Conservation (phyloP, 2,329 filamentous ascomycete species). For the Colletotrichum abscissum region DNA sequence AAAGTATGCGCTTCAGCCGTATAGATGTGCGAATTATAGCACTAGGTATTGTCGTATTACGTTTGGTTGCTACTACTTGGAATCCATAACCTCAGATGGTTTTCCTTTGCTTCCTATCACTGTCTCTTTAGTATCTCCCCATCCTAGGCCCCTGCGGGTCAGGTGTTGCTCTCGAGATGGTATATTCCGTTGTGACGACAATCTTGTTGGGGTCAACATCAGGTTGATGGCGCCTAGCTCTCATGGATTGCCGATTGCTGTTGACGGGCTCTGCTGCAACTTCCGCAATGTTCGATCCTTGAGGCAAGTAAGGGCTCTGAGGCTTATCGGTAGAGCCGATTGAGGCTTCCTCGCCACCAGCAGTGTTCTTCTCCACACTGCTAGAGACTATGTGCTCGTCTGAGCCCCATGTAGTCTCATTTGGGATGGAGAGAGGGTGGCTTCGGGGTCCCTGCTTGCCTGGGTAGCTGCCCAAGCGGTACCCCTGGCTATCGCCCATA, state of each 20-base stretch:
- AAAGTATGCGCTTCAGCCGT: too few species aligned
- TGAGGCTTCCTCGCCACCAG: conserved; percentile 2
- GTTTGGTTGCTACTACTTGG: too few species aligned
- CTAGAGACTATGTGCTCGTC: conserved; percentile 19
- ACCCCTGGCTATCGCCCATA: conserved; percentile 11
- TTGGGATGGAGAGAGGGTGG: conserved; percentile 10
- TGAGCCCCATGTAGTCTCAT: conserved; percentile 7
- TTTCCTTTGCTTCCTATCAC: accelerated
- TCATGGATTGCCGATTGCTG: neutral
- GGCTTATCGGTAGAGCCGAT: neutral
- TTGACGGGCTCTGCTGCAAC: neutral
- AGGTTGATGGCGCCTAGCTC: neutral
- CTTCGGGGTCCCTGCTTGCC: neutral
- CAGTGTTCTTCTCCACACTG: neutral
- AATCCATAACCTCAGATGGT: too few species aligned
- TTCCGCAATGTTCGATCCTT: neutral
- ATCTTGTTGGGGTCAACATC: neutral
- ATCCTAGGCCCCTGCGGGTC: neutral
- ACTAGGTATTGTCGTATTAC: too few species aligned
- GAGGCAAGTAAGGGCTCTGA: neutral
- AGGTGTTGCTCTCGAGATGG: neutral
- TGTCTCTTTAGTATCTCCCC: neutral
- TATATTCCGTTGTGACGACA: conserved; percentile 17
- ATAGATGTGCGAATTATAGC: too few species aligned
- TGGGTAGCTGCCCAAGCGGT: conserved; percentile 22